Base-by-base conservation (phyloP, 1,284 basidiomycete genomes). In the Cryptococcus maquisensis region DNA sequence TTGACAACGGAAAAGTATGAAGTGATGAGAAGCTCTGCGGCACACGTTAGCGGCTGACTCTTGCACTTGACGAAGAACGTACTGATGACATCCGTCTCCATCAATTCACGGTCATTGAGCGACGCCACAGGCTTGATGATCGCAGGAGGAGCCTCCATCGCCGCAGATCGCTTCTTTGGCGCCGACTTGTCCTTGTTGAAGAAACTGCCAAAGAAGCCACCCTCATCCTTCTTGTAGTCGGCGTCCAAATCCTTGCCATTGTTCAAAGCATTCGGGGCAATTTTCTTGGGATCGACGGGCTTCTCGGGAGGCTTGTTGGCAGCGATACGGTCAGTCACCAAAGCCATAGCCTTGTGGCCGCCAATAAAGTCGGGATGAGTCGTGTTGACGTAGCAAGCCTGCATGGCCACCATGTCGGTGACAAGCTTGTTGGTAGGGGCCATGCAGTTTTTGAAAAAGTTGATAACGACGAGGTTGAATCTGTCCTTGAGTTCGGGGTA, bases 61-160 rank as follows among this genome's bases (percentile, higher is more conserved):
- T n/a, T 37, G 40, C 46, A 47, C n/a, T n/a, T n/a, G 3, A 12
- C 20, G 15, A 38, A 45, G 18, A 42, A 42, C 90, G 78, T 75
- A 92, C 90, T 98, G 84, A 98, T 98, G 58, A 98, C 94, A 71
- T 99, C 96, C 4, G 95, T 98, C 78, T 99, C 96, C 86, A 98
- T 92, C 46, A 87, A 86, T 80, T 98, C 96, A 56, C 96, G 83
- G 67, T 98, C 95, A 68, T 84, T 97, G 65, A 98, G 80, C 23
- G 89, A 88, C n/a, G 87, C 85, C 62, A 95, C 90, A 7, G 96
- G 95, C 67, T 89, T 86, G 71, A 98, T 94, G 48, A 88, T 79
- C 0, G 86, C 76, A n/a, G 96, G 94, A 37, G 96, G 95, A 62
- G 85, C 81, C 60, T 96, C 95, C 92, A 98, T 97, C 28, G 81